Base-by-base conservation (phyloP, 768 basidiomycete genomes). In the Boletellus sp. region DNA sequence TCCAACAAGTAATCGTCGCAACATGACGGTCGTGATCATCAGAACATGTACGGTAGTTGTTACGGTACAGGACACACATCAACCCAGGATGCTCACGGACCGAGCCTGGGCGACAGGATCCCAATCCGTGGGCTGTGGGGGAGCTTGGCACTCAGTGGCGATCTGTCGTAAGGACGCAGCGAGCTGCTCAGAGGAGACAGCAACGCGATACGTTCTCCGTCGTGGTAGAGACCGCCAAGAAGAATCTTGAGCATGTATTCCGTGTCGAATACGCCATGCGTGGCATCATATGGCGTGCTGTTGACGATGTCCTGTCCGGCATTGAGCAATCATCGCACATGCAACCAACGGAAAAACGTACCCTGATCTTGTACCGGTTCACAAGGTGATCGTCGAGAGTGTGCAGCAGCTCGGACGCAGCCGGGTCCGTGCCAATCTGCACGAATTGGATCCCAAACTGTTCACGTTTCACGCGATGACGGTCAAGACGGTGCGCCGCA, bases 381-480 rank as follows among this genome's bases (percentile, higher is more conserved):
- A 55, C 54, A 9, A 76, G 62, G 15, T 70, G 68, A 51, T 75
- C 69, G 42, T 76, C 75, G 1, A 77, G 63, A 16, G 57, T 65
- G 51, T 70, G 70, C 32, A 77, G 51, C 13, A 74, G 64, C 38
- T 70, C 71, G 1, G 73, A 54, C 3, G 75, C 74, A 42, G 46
- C 71, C 1, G 55, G 48, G 44, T 69, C 68, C 3, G 67, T 62
- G 0, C 77, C 77, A 20, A 78, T 72, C 53, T 78, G 77, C 32
- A 79, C 64, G 34, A 79, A 74, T 36, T 75, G 73, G 24, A 78
- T 64, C 10, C 76, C 73, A 6, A 78, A 65, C 61, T 72, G 72
- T n/a, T 67, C 62, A 2, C 67, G 57, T 22, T 62, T 72, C 45
- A 66, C 63, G 3, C 58, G 58, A 1, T 60, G 65, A 33, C 60